Base-by-base conservation (phyloP, 176 grass and related monocot species). In the Oryza longistaminata region DNA sequence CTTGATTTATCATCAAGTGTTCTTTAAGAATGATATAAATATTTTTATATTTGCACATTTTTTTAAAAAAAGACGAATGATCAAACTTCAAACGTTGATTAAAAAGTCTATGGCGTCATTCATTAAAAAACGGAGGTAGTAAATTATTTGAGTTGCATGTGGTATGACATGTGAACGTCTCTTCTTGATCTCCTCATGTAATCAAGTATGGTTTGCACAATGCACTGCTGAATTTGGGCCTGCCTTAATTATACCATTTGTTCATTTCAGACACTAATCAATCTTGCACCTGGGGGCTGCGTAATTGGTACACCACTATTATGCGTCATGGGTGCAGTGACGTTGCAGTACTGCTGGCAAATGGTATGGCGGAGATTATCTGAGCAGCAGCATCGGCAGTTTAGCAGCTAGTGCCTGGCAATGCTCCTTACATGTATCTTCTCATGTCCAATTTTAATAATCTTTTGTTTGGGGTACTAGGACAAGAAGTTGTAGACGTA, bases 241-340 rank as follows among this genome's bases (percentile, higher is more conserved):
- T 84, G 64, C 46, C 80, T 49, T 64, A 65, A 71, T 21, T 69
- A 60, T 69, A 10, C 34, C 46, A 5, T 62, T 19, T 77, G 22
- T 89, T 85, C 68, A 80, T 87, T 89, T 83, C 93, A 99, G 96
- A 99, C 93, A 49, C 68, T 99, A 42, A 69, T 96, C 53, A 99
- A 96, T 79, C 91, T 99, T 67, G 90, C 81, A 24, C 93, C 96
- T 3, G 93, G 90, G 12, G 93, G 96, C 66, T 99, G 96, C 81
- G 42, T 90, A 29, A 48, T 93, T 64, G 93, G 91, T 25, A 86
- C 88, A 29, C 96, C 93, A 39, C 86, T 96, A 21, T 74, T 99
- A 37, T 92, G 80, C 37, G 45, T 89, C 64, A 62, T 80, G 67
- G 87, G 87, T 69, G 93, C 50, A 21, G 49, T 74, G 50, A 95